Evolutionary conservation across 106 monocot genomes (phyloP).

Genomic region (Triglochin maritima): DNA sequence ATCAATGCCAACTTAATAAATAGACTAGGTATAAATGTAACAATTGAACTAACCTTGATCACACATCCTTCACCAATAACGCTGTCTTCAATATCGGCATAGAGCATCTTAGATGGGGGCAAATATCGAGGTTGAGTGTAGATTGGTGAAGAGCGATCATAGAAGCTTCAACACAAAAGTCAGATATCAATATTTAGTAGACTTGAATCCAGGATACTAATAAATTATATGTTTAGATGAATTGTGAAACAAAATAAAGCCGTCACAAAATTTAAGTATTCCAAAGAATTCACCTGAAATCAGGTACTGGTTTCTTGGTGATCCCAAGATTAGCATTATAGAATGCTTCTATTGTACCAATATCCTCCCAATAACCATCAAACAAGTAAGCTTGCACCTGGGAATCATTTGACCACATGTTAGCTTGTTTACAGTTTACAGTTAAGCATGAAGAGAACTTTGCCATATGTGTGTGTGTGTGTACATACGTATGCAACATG

Average conservation of each 20-base stretch:
- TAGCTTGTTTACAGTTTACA: neutral
- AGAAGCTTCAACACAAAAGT: conserved; percentile 41
- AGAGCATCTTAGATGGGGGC: conserved; percentile 94
- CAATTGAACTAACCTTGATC: conserved; percentile 53
- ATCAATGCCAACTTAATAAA: too few relatives aligned
- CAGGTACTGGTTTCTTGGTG: conserved; percentile 88
- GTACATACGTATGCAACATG: too few relatives aligned
- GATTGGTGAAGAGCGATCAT: conserved; percentile 91
- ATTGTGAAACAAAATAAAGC: neutral
- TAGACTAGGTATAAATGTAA: neutral
- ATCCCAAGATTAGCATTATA: conserved; percentile 98
- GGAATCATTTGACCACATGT: neutral
- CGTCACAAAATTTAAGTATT: neutral
- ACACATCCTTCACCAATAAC: conserved; percentile 98
- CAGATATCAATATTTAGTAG: neutral
- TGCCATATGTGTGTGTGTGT: too few relatives aligned
- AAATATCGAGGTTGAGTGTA: conserved; percentile 92
- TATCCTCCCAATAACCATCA: conserved; percentile 99
- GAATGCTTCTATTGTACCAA: conserved; percentile 97
- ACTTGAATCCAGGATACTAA: neutral
- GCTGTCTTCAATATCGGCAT: conserved; percentile 90
- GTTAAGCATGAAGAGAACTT: too few relatives aligned
- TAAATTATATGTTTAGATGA: neutral
- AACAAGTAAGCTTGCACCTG: conserved; percentile 93
- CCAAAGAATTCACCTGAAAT: conserved; percentile 60